Conservation (phyloP, 2,329 filamentous ascomycete species). For the Sporothrix brunneoviolacea region DNA sequence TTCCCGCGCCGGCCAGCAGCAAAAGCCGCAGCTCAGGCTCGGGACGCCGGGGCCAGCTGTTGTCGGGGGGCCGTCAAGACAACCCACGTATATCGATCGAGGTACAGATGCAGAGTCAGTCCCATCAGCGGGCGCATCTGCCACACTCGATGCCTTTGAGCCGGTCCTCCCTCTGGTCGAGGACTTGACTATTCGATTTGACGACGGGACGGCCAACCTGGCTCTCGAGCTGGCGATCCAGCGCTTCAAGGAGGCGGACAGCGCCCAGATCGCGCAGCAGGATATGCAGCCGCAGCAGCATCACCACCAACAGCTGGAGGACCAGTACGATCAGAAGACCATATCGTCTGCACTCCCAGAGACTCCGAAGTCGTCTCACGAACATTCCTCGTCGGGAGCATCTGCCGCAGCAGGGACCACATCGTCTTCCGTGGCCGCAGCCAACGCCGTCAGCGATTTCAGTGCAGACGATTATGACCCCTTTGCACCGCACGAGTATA, state of each 20-base stretch:
- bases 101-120: constrained; percentile 29
- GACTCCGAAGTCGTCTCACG: constrained; percentile 6
- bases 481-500: constrained; percentile 25
- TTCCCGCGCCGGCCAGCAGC: neutral
- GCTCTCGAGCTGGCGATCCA: constrained; percentile 41
- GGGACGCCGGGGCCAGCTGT: neutral
- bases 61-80: neutral
- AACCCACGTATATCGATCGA: constrained; percentile 31
- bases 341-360: constrained; percentile 2
- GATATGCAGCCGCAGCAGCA: neutral
- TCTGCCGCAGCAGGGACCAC: neutral
- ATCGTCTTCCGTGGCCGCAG: no score
- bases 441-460: neutral
- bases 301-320: no score
- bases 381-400: neutral
- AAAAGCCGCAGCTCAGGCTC: neutral
- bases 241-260: constrained; percentile 32
- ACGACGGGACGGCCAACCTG: constrained; percentile 31
- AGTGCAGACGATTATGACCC: constrained; percentile 43
- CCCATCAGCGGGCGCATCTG: constrained; percentile 17
- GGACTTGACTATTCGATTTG: constrained; percentile 51
- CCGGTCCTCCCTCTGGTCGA: constrained; percentile 48
- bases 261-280: neutral
- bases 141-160: constrained; percentile 23
- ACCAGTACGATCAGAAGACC: constrained; percentile 6